Percentiles rank a stretch among this genome's conserved stretches.
phyloP scores from a whole-genome alignment of 345 rosid species.

The Rhizophora mangle region DNA sequence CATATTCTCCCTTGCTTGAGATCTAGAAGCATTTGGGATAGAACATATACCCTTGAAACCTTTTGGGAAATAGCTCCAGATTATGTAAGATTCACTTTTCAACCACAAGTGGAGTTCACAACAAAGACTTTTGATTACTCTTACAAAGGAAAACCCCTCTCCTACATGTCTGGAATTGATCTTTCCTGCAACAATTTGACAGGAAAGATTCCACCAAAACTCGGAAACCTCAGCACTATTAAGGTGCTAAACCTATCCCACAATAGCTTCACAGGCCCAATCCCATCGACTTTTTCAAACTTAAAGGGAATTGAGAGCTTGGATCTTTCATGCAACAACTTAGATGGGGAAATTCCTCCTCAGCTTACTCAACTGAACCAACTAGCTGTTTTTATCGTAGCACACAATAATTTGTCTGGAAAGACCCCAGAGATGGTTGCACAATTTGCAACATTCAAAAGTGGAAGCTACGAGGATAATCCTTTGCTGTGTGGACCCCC shows the following conservation, averaged over 20 bases:
- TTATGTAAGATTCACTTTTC: too few species aligned
- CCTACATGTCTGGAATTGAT: constrained; percentile 30
- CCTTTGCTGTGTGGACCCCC: constrained; percentile 27
- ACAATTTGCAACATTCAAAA: constrained; percentile 25
- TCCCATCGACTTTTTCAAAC: constrained; percentile 2
- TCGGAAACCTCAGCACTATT: constrained; percentile 20
- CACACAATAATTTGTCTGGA: constrained; percentile 37
- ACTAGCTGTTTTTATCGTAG: constrained; percentile 23
- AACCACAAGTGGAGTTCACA: not conserved
- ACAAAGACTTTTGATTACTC: constrained; percentile 15
- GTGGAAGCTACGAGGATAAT: constrained; percentile 21
- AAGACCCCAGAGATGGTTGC: not conserved
- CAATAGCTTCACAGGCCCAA: constrained; percentile 7
- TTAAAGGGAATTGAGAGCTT: constrained; percentile 2
- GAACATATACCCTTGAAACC: too few species aligned
- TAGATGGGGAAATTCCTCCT: not conserved
- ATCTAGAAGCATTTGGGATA: too few species aligned
- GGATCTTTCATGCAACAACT: constrained; percentile 30
- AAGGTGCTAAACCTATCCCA: constrained; percentile 3
- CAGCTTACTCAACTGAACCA: not conserved
- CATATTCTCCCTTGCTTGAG: constrained; percentile 9
- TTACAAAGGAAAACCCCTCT: not conserved
- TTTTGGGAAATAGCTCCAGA: too few species aligned
- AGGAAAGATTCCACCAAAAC: constrained; percentile 27
- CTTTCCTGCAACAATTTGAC: constrained; percentile 33